Evolutionary conservation across 441 rosid species (phyloP), one percentile per base, ranked within the genome.

Genomic region (Erodium texanum): DNA sequence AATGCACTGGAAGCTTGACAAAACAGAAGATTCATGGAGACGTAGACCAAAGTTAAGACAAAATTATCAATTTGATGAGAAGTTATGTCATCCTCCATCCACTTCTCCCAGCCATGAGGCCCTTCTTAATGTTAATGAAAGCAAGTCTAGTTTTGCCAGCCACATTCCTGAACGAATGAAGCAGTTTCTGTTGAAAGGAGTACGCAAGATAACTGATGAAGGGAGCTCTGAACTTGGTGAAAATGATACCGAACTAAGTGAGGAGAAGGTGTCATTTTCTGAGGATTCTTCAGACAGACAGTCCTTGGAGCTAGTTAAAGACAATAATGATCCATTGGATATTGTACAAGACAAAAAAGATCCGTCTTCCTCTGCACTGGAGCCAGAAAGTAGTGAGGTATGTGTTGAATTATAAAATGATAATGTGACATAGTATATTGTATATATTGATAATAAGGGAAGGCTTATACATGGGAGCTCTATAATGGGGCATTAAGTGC

Each of bases 101-200:
- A 72, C 78, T 73, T 63, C 80, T 71, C 71, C 85, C 77, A 71
- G 70, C 73, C 79, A 76, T 27, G 98, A 86, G 79, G 70, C 80
- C 70, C 59, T 75, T 71, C 75, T 70, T 75, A 68, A 80, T 32
- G 71, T 70, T 68, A 80, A 66, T 73, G 96, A 90, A 77, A 80
- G 73, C 77, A 87, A 86, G 82, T 79, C 81, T 74, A 78, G 83
- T 77, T 81, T 81, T 75, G 96, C 83, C 75, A 94, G 91, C 67
- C 98, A 92, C 73, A 80, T 90, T 79, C 99, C 99, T 71, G 98
- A 89, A 76, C 96, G 92, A 86, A 95, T 95, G 99, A 95, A 90
- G 90, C 87, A 68, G 70, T 90, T 90, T 82, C 79, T 95, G 73
- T 84, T 95, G 69, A 90, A 95, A 80, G 97, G 98, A 71, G 86